These are phyloP conservation scores for Adansonia madagascariensis DNA, from an alignment of 441 rosid genomes.

Conservation along the genomic window DNA sequence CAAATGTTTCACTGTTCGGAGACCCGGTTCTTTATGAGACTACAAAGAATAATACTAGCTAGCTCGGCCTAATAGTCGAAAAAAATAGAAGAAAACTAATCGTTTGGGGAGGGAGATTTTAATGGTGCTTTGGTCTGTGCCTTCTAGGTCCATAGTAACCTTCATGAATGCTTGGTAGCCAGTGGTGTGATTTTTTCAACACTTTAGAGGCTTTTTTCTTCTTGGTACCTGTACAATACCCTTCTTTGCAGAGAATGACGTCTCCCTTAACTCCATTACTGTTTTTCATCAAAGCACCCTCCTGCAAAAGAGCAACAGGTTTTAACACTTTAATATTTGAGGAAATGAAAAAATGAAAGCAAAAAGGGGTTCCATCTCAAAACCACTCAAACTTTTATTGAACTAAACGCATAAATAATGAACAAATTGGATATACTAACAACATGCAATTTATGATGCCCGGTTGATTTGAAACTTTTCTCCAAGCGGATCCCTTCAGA, in stretches of 20 bases:
- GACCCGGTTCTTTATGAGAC: constrained; percentile 14
- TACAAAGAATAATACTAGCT: background rate
- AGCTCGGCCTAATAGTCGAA: background rate
- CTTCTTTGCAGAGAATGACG: constrained; percentile 33
- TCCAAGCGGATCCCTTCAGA: constrained; percentile 50
- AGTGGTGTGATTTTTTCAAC: constrained; percentile 39
- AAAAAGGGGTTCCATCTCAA: background rate
- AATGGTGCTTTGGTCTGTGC: constrained; percentile 67
- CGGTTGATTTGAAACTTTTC: constrained; percentile 36
- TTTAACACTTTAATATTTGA: background rate
- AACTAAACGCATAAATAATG: background rate
- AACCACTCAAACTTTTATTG: background rate
- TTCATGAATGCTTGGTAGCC: constrained; percentile 63
- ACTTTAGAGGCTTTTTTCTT: constrained; percentile 45
- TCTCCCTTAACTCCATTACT: constrained; percentile 29
- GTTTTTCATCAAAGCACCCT: constrained; percentile 22
- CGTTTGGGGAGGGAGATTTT: constrained; percentile 15
- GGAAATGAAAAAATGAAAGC: background rate
- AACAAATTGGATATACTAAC: background rate
- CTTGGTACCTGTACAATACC: constrained; percentile 38
- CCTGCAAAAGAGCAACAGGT: constrained; percentile 24
- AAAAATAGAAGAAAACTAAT: constrained; percentile 5
- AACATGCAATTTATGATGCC: constrained; percentile 36
- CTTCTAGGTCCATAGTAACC: constrained; percentile 65
- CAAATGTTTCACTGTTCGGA: background rate